These are phyloP conservation scores for Solanum gandarillasii DNA, from an alignment of 257 asterid species.

Conservation along the genomic window DNA sequence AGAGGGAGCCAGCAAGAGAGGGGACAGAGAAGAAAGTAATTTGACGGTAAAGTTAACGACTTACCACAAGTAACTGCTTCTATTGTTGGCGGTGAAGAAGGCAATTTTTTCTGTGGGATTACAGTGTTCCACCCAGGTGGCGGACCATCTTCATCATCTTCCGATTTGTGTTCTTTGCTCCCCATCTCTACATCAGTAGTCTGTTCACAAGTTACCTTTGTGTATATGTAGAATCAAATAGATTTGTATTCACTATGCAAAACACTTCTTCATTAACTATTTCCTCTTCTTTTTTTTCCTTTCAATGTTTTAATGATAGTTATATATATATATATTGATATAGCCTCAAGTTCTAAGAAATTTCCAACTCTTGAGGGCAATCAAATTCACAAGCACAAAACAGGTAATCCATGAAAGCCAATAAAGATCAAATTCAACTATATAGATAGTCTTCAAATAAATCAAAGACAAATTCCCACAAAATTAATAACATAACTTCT, in stretches of 20 bases:
- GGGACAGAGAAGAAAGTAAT: not conserved
- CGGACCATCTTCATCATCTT: constrained; percentile 44
- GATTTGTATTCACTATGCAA: not conserved
- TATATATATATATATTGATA: not conserved
- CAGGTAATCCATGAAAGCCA: not conserved
- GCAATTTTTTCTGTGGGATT: not conserved
- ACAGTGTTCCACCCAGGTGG: constrained; percentile 20
- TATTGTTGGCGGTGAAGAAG: not conserved
- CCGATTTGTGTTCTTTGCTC: constrained; percentile 23
- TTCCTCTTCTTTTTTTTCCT: not conserved
- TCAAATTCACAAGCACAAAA: not conserved
- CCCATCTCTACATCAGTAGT: constrained; percentile 34
- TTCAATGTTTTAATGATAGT: not conserved
- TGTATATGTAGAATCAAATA: constrained; percentile 9
- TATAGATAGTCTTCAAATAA: not conserved
- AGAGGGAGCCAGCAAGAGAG: not conserved
- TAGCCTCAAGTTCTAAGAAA: not conserved
- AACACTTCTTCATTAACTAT: not conserved
- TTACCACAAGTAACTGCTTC: constrained; percentile 17
- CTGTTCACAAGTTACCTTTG: constrained; percentile 14
- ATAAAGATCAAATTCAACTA: not conserved
- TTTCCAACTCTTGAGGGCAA: not conserved
- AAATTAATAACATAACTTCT: not conserved
- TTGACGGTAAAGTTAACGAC: not conserved
- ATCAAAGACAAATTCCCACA: not conserved